phyloP scores from a whole-genome alignment of 805 yeast species.

The Millerozyma acaciae region DNA sequence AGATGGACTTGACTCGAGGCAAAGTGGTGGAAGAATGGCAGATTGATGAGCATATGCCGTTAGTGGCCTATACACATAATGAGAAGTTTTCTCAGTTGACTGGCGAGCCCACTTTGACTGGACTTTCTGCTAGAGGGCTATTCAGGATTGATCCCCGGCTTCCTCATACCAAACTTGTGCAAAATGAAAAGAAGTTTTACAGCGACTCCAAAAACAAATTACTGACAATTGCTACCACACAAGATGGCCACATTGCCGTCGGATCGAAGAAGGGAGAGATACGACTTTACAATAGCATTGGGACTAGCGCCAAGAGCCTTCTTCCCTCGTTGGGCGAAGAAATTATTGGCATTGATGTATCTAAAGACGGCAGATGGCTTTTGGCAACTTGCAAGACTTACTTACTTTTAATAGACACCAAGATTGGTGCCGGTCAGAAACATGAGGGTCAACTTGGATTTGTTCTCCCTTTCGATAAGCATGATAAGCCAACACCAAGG shows the following conservation, averaged over 20 bases:
- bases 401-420: constrained; percentile 64
- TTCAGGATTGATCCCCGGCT: constrained; percentile 82
- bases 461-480: constrained; percentile 57
- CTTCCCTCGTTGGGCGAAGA: constrained; percentile 83
- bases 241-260: constrained; percentile 68
- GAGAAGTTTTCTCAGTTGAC: constrained; percentile 71
- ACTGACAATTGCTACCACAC: constrained; percentile 65
- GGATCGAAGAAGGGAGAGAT: constrained; percentile 76
- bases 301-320: constrained; percentile 71
- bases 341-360: constrained; percentile 61
- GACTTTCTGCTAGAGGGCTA: constrained; percentile 59
- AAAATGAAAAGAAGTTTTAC: constrained; percentile 41
- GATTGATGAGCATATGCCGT: constrained; percentile 44
- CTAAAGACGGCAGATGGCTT: constrained; percentile 78
- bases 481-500: constrained; percentile 64
- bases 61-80: constrained; percentile 64
- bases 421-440: constrained; percentile 55
- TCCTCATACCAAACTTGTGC: constrained; percentile 53
- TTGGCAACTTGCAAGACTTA: constrained; percentile 76
- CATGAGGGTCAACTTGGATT: constrained; percentile 62
- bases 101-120: constrained; percentile 69
- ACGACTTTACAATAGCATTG: constrained; percentile 67
- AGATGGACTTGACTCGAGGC: constrained; percentile 79
- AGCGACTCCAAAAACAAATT: constrained; percentile 51
- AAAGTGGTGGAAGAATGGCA: constrained; percentile 85